Conservation (phyloP, 306 rosid genomes). For the Sicyos edulis region DNA sequence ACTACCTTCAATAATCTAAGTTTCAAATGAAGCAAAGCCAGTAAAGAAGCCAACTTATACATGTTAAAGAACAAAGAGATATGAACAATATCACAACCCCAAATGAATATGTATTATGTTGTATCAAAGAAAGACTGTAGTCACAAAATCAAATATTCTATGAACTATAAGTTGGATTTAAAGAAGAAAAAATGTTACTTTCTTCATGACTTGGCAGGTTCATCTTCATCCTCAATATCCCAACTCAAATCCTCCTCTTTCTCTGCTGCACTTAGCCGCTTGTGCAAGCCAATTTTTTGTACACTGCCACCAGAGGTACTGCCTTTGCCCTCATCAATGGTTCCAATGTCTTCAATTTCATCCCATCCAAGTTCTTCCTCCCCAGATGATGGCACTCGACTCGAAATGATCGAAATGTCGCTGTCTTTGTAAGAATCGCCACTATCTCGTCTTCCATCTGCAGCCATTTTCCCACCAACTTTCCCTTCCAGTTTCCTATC, state of each 20-base stretch:
- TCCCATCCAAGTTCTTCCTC: conserved; percentile 92
- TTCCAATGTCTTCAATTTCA: conserved; percentile 71
- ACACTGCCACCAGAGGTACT: conserved; percentile 34
- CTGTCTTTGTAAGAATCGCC: conserved; percentile 67
- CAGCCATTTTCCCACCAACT: conserved; percentile 30
- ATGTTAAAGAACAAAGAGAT: conserved; percentile 1
- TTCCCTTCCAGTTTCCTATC: conserved; percentile 34
- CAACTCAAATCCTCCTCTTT: conserved; percentile 32
- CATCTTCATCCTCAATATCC: conserved; percentile 71
- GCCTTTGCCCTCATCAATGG: conserved; percentile 49
- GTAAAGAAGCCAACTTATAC: not conserved
- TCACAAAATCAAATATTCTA: not conserved
- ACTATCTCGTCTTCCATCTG: conserved; percentile 42
- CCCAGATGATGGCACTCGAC: conserved; percentile 59
- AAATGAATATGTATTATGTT: not conserved
- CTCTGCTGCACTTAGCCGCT: conserved; percentile 35
- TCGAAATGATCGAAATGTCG: conserved; percentile 78
- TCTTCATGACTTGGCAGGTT: conserved; percentile 42
- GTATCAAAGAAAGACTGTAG: not conserved
- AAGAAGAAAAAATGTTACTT: not conserved
- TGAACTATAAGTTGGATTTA: not conserved
- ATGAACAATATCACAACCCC: conserved; percentile 18
- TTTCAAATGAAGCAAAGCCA: not conserved
- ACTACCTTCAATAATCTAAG: not conserved
- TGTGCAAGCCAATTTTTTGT: conserved; percentile 44